Percentiles rank a stretch among this genome's conserved stretches.
Evolutionary conservation across 169 alveolate genomes (phyloP).

Genomic region (Cryptosporidium canis): DNA sequence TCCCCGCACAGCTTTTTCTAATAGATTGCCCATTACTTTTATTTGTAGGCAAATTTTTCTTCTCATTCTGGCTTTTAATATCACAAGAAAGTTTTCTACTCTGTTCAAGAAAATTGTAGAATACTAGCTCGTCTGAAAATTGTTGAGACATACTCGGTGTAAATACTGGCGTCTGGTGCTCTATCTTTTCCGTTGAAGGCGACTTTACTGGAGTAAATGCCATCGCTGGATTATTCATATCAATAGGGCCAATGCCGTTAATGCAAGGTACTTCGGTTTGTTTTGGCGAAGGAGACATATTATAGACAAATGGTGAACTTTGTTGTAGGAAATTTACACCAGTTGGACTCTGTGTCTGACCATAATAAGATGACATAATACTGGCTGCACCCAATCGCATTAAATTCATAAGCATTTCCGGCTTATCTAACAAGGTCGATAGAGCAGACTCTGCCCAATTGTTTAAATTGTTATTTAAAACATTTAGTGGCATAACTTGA

Average conservation of each 20-base stretch:
- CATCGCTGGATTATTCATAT: slow-evolving; percentile 17
- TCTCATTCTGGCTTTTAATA: slow-evolving; percentile 40
- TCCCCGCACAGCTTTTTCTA: slow-evolving; percentile 68
- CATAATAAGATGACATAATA: slow-evolving; percentile 65
- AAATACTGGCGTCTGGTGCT: slow-evolving; percentile 18
- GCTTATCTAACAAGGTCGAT: slow-evolving; percentile 54
- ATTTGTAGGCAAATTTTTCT: slow-evolving; percentile 27
- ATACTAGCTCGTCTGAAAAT: slow-evolving; percentile 43
- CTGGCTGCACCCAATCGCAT: slow-evolving; percentile 72
- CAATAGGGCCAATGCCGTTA: background rate
- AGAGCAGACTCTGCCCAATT: slow-evolving; percentile 64
- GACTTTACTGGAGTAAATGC: slow-evolving; percentile 60
- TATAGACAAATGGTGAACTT: slow-evolving; percentile 17
- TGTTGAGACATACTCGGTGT: slow-evolving; percentile 42
- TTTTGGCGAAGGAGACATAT: slow-evolving; percentile 45
- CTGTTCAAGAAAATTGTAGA: slow-evolving; percentile 55
- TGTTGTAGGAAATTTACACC: background rate
- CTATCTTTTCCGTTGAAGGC: slow-evolving; percentile 20
- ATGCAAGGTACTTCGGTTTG: slow-evolving; percentile 35
- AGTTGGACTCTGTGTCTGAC: slow-evolving; percentile 31
- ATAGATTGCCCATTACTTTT: slow-evolving; percentile 29
- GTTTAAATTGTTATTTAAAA: slow-evolving; percentile 12
- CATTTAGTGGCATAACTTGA: slow-evolving; percentile 30
- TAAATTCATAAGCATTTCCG: slow-evolving; percentile 59
- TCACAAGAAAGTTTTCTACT: slow-evolving; percentile 60